Evolutionary conservation across 768 basidiomycete species (phyloP), one percentile per base, ranked within the genome.

Genomic region (Lentinus brumalis): DNA sequence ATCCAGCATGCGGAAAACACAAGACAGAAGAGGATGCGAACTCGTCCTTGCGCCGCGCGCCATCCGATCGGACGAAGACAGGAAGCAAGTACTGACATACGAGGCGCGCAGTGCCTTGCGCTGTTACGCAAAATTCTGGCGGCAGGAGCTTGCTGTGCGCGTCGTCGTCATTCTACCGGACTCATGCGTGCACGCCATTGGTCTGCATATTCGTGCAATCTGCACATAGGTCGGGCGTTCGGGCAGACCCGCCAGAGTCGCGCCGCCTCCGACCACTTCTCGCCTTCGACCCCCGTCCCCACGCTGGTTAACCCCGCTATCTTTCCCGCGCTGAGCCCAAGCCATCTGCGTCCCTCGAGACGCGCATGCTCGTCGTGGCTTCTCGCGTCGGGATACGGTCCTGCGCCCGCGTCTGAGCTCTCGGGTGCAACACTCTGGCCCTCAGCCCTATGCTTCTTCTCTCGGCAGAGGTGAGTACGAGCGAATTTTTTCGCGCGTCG

Each of bases 21-120:
- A 7, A 12, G 46, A 49, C 46, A 26, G 46, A 18, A 18, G 46
- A 18, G 29, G 46, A 26, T 10, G 26, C 46, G 46, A 49, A 49
- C 11, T 35, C 35, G 35, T 35, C 35, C 11, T 35, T 51, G 51
- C 58, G 21, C 32, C 49, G 40, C 39, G 12, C 8, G 31, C 15
- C 31, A 14, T 55, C 60, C 60, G 60, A 53, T 56, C 60, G 60
- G 55, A 50, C 55, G 55, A 56, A 61, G 55, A 30, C 12, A 29
- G 14, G 30, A 12, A 29, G 39, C 15, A 32, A 32, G 54, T 26
- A 35, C 45, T 11, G 35, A 35, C 9, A 26, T 18, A 45, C 46
- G 29, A 9, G 18, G 46, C 46, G 18, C 21, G 4, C 29, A 11
- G 46, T 49, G 46, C 46, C 46, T 49, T 49, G 46, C 29, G 21